Conservation (phyloP, 495 filamentous ascomycete genomes). For the Bombardia bombarda region DNA sequence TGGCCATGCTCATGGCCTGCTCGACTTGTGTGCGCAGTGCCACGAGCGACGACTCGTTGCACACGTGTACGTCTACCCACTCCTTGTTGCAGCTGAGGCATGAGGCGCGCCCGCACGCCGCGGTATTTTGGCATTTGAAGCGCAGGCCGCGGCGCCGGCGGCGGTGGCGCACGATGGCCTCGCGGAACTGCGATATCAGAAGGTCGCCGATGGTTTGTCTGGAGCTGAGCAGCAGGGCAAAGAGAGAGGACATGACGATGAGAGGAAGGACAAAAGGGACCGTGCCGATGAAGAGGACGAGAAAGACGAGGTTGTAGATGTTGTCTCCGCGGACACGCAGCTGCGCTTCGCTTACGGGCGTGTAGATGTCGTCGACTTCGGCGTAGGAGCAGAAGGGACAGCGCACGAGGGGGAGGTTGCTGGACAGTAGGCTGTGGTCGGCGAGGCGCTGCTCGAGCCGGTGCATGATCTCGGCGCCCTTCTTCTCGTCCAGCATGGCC, state of each 20-base stretch:
- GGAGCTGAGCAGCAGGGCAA: conserved; percentile 29
- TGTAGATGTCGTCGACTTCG: conserved; percentile 73
- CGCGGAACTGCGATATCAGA: conserved; percentile 34
- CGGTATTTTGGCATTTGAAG: conserved; percentile 67
- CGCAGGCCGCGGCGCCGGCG: conserved; percentile 58
- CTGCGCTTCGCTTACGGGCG: conserved; percentile 37
- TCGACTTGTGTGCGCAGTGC: conserved; percentile 83
- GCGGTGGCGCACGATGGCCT: conserved; percentile 50
- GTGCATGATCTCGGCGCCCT: conserved; percentile 58
- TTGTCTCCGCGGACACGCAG: conserved; percentile 44
- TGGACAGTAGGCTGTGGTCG: conserved; percentile 61
- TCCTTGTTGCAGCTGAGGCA: conserved; percentile 65
- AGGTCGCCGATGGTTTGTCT: conserved; percentile 24
- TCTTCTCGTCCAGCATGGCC: conserved; percentile 58
- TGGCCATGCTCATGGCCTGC: conserved; percentile 80
- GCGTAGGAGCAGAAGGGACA: conserved; percentile 92
- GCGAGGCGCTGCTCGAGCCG: conserved; percentile 72
- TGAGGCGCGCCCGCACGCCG: conserved; percentile 56
- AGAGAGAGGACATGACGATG: conserved; percentile 23
- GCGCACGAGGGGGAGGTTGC: conserved; percentile 63
- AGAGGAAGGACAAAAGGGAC: conserved; percentile 47
- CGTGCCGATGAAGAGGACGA: conserved; percentile 31
- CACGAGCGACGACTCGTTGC: conserved; percentile 72
- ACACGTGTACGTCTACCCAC: conserved; percentile 69
- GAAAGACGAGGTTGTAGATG: conserved; percentile 36